Base-by-base conservation (phyloP, 495 filamentous ascomycete species). In the Cercophora samala region DNA sequence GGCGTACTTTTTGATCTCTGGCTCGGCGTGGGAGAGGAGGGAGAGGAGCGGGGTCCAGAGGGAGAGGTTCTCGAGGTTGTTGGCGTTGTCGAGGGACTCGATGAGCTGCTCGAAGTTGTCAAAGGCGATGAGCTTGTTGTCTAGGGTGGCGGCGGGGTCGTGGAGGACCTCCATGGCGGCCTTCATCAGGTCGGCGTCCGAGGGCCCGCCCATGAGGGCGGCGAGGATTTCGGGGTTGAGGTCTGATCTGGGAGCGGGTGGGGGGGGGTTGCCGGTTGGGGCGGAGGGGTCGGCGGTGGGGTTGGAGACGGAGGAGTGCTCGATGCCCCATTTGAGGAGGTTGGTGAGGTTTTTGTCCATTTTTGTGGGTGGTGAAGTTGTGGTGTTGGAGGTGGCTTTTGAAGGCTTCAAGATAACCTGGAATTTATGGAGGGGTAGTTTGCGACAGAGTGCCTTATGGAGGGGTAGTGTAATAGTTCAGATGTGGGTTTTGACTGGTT, bases 51-150 rank as follows among this genome's bases (percentile, higher is more conserved):
- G 91, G 6, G 85, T 82, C 95, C 95, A 99, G 59, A 97, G 79
- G 6, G 84, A 85, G 18, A 97, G 80, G 6, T 84, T 84, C 58
- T 88, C 88, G 63, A 97, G 81, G 76, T 97, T 93, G 81, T 97
- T 97, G 58, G 95, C 93, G 78, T 98, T 99, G 81, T 99, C 95
- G 67, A 98, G 85, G 52, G 82, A 84, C 81, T 97, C 95, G 70
- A 98, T 88, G 53, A 97, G 81, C 75, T 96, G 90, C 80, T 97
- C 93, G 62, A 98, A 90, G 81, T 97, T 96, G 84, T 99, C 95
- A 77, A 97, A 96, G 32, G 96, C 96, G 59, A 87, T 87, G 51
- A 96, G 74, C 77, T 91, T 91, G 75, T 94, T 86, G 54, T 93
- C 88, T 65, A 96, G 81, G 6, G 86, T 82, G 37, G 90, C 75